Base-by-base conservation (phyloP, 495 filamentous ascomycete genomes). In the Lineolata rhizophorae region DNA sequence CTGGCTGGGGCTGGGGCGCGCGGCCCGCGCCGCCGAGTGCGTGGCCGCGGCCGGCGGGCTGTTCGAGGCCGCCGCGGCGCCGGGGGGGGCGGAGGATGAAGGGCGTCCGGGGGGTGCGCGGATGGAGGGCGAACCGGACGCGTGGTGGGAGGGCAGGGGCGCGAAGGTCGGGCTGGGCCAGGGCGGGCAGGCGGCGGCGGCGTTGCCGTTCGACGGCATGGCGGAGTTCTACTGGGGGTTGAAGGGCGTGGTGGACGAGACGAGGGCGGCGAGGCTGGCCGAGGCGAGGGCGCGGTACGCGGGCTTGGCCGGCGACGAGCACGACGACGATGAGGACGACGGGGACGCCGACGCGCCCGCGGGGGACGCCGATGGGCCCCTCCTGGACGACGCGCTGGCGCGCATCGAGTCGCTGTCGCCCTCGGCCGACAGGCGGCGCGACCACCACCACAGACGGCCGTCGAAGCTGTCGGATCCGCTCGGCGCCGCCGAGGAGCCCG, bases 31-130 rank as follows among this genome's bases (percentile, higher is more conserved):
- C 10, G 31, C 55, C 60, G 52, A 52, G 11, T 81, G 93, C 50
- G 11, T 9, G 4, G 9, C 9, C 5, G 70, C 68, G 6, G 76
- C 72, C 0, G 60, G 87, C 1, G 52, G 52, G 11, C 82, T 93
- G 50, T 82, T 97, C 33, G 72, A 92, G 50, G 72, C 83, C 50
- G 90, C 87, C 1, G 61, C 67, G 2, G 76, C 77, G 43, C 80
- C 92, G 31, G 65, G 91, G 12, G 70, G 77, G 34, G 60, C 92
- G 12, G 9, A 77, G 76, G 39, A 54, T 92, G 10, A 65, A 74
- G 30, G 70, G 74, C 35, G 78, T 72, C 67, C 76, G 30, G 68
- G 73, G 34, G 79, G 77, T 0, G 55, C 69, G 16, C 59, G 57
- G 34, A n/a, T n/a, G n/a, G n/a, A n/a, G n/a, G n/a, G n/a, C n/a